Base-by-base conservation (phyloP, 2,329 filamentous ascomycete genomes). In the Trichoderma endophyticum region DNA sequence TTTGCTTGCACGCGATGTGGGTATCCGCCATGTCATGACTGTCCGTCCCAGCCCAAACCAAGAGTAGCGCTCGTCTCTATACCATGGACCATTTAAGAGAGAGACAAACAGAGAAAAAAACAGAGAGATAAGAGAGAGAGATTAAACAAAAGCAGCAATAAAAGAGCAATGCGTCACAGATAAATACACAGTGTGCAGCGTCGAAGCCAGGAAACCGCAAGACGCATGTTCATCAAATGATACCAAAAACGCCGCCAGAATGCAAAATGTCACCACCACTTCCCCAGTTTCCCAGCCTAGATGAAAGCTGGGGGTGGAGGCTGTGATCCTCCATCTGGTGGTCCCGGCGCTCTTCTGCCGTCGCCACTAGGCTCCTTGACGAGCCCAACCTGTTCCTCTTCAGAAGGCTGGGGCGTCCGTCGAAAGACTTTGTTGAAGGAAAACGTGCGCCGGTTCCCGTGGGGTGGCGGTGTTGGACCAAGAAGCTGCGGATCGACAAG, bases 361-460 rank as follows among this genome's bases (percentile, higher is more conserved):
- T 54, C 56, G 28, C 48, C 71, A 12, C 59, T 57, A 3, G 39
- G 51, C 24, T 92, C 92, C 76, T 91, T 92, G n/a, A 97, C 94
- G 5, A 97, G 87, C 0, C 94, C 94, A 7, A 95, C 81, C 21
- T 89, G 86, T 81, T 97, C 94, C 82, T 97, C 94, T 79, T 97
- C 94, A 0, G 92, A 95, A 2, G 88, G 88, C 59, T 84, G 85
- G 39, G 77, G 74, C 24, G 77, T 78, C 43, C 79, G 80, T 69
- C 79, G 77, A 81, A 98, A 96, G 67, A 97, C 90, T 75, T 92
- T 94, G 75, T 95, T 92, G 85, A 98, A 98, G 21, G 93, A 97
- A 82, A 98, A 99, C 79, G 97, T 93, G 73, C 95, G 88, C 75
- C 85, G 88, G 12, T 92, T 89, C 34, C 21, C 18, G 70, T 87